Conservation (phyloP, 805 yeast species). For the Brettanomyces sp. region DNA sequence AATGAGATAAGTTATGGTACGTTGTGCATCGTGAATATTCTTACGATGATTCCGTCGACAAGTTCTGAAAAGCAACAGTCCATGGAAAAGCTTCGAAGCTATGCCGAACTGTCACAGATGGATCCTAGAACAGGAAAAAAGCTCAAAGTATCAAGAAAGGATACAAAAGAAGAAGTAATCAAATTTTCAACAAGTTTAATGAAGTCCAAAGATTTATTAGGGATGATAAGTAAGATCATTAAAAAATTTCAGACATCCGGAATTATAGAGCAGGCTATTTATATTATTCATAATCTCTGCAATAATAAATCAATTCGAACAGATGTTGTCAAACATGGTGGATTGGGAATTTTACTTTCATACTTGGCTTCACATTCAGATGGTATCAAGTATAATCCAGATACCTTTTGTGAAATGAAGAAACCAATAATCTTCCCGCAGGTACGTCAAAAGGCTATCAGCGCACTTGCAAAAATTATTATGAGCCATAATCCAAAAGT, state of each 20-base stretch:
- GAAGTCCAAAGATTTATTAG: slow-evolving; percentile 8
- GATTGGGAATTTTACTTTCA: slow-evolving; percentile 28
- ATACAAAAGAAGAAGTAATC: slow-evolving; percentile 20
- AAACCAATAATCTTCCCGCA: slow-evolving; percentile 15
- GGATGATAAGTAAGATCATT: slow-evolving; percentile 1
- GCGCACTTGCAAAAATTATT: slow-evolving; percentile 35
- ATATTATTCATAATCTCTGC: slow-evolving; percentile 28
- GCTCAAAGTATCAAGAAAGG: slow-evolving; percentile 18
- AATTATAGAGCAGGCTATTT: slow-evolving; percentile 22
- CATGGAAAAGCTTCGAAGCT: slow-evolving; percentile 28
- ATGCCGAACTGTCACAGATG: slow-evolving; percentile 19
- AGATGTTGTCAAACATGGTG: slow-evolving; percentile 39
- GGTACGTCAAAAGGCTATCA: slow-evolving; percentile 26
- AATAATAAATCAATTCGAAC: slow-evolving; percentile 18
- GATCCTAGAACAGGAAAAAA: slow-evolving; percentile 21
- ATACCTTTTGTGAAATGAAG: slow-evolving; percentile 14
- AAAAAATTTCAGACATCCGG: slow-evolving; percentile 11
- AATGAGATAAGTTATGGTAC: slow-evolving; percentile 27
- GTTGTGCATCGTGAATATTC: slow-evolving; percentile 30
- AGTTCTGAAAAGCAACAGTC: slow-evolving; percentile 25
- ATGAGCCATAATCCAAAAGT: slow-evolving; percentile 33
- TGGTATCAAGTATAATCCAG: slow-evolving; percentile 13
- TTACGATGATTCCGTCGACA: slow-evolving; percentile 25
- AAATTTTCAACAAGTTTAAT: slow-evolving; percentile 18
- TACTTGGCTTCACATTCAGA: slow-evolving; percentile 28